Conservation (phyloP, 306 rosid species). For the Trichosanthes truncata region DNA sequence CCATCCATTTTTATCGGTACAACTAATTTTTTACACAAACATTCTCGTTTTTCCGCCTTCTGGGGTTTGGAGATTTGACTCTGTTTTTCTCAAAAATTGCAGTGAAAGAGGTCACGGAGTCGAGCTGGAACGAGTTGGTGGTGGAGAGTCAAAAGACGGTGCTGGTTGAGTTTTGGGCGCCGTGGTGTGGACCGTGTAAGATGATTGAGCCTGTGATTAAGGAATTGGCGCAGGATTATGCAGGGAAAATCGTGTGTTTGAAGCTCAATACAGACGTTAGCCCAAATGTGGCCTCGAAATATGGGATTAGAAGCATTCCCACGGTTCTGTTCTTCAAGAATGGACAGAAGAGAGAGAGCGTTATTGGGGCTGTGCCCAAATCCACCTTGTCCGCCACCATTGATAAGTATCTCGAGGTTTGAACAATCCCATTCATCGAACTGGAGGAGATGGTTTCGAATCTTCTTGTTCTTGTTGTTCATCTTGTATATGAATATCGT, state of each 20-base stretch:
- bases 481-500: neutral
- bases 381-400: constrained; percentile 60
- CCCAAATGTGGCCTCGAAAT: constrained; percentile 63
- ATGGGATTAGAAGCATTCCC: constrained; percentile 94
- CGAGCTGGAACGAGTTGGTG: constrained; percentile 66
- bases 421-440: neutral
- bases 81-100: constrained; percentile 8
- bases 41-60: neutral
- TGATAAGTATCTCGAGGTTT: constrained; percentile 47
- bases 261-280: constrained; percentile 73
- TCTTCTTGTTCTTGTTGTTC: neutral
- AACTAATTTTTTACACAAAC: no score
- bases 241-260: constrained; percentile 55
- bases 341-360: constrained; percentile 82
- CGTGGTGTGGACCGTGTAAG: constrained; percentile 93
- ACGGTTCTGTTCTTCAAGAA: constrained; percentile 82
- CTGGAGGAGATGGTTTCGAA: no score
- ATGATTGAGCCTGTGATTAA: constrained; percentile 78
- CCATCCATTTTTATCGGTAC: neutral
- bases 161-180: constrained; percentile 93
- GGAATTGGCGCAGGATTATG: constrained; percentile 71
- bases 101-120: constrained; percentile 66
- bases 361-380: constrained; percentile 87
- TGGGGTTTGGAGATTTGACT: neutral
- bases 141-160: constrained; percentile 57